Evolutionary conservation across 352 stramenopile genomes (phyloP), one percentile per base, ranked within the genome.

Genomic region (Globisporangium spiculum): DNA sequence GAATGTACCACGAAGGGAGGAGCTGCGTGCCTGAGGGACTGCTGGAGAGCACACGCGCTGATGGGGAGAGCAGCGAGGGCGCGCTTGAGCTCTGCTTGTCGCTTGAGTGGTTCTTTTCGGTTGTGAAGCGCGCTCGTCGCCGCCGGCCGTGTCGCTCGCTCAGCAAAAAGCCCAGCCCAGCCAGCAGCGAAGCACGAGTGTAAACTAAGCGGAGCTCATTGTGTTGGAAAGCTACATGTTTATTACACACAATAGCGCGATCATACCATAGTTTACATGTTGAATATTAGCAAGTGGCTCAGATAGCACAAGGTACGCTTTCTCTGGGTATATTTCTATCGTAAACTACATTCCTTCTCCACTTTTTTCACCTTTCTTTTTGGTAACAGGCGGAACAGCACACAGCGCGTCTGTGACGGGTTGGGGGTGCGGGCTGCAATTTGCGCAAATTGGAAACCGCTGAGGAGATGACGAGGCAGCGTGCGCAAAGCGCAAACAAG

Each of bases 401-500:
- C 34, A 16, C 3, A 44, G 36, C 36, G 36, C 6, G 30, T 26
- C 27, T 60, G 54, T 41, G 54, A 60, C 55, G 46, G 60, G 20
- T 66, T 58, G 6, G 44, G 41, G 44, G 34, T 63, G 16, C 6
- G 5, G 16, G 5, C 18, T 50, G 41, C 44, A 34, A 44, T 12
- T 22, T 66, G 44, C 24, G 20, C 60, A 59, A 66, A 66, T 66
- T 66, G n/a, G 30, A 66, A 56, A 24, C 60, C 27, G 20, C 26
- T 20, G 5, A 14, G 41, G 46, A 4, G 27, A 10, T 66, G 60
- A 66, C 60, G 60, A 66, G 60, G 60, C 60, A 34, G 1, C n/a
- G 6, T 46, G 12, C 14, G 38, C 14, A 18, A 18, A 46, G 38
- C 38, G 18, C 41, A 55, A 30, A 14, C 26, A 44, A 22, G 56